A percentile compares a stretch with the other conserved stretches of the same genome.
phyloP scores from a whole-genome alignment of 345 rosid species.

The Euphorbia pulcherrima region DNA sequence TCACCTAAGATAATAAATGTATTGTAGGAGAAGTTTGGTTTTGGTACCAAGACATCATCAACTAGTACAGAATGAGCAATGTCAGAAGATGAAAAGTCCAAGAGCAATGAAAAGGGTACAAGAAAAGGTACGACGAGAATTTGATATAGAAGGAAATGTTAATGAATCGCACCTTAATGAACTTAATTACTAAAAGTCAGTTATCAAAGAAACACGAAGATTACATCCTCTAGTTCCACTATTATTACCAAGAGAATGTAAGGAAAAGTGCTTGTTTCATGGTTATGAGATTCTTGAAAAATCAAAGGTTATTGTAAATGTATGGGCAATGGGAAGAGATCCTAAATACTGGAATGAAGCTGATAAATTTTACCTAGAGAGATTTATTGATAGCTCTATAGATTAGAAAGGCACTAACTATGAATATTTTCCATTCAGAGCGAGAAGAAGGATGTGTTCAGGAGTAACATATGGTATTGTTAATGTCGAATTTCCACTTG shows the following conservation, averaged over 20 bases:
- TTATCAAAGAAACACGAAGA: conserved; percentile 11
- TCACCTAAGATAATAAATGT: neutral
- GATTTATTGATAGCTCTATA: conserved; percentile 10
- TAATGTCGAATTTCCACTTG: conserved; percentile 1
- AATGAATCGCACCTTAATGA: neutral
- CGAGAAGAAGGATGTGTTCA: conserved; percentile 15
- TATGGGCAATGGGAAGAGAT: conserved; percentile 15
- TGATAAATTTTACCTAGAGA: conserved; percentile 11
- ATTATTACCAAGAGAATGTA: conserved; percentile 11
- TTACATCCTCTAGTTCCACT: conserved; percentile 16
- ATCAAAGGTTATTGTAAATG: conserved; percentile 6
- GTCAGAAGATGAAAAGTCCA: conserved; percentile 14
- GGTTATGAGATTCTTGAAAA: conserved; percentile 1
- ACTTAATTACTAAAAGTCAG: conserved; percentile 5
- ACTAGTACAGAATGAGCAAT: conserved; percentile 8
- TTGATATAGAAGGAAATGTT: neutral
- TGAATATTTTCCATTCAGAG: conserved; percentile 14
- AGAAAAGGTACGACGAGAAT: neutral
- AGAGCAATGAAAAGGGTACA: conserved; percentile 14
- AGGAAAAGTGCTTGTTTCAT: conserved; percentile 5
- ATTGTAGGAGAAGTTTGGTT: conserved; percentile 4
- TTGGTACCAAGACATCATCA: neutral
- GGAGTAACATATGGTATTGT: conserved; percentile 2
- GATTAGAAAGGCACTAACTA: conserved; percentile 13
- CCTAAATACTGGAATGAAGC: conserved; percentile 6